Base-by-base conservation (phyloP, 2,329 filamentous ascomycete genomes). In the Stachybotrys echinatus region DNA sequence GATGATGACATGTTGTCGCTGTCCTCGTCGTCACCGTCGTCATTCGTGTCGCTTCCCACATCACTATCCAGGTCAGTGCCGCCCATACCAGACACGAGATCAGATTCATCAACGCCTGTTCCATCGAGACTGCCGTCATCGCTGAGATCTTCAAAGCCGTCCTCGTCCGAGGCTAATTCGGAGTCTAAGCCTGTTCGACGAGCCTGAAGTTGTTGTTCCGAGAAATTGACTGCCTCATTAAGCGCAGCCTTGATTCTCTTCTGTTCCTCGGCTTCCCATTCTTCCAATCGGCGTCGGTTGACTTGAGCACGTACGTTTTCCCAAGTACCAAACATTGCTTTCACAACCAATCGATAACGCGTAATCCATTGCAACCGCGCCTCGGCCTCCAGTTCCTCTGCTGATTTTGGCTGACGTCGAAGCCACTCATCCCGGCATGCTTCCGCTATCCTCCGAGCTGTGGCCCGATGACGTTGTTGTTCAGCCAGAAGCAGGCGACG, bases 301-400 rank as follows among this genome's bases (percentile, higher is more conserved):
- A 86, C 77, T 59, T 86, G 81, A 1, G 65, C 63, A 45, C 70
- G 79, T 12, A 85, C 81, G 58, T 85, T 86, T 23, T 85, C 83
- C 82, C 83, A 87, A 0, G 77, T 85, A 27, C 74, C 77, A 39
- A 66, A 67, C 39, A 84, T 55, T 18, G 72, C 74, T 55, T 68
- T 84, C 55, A 87, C 75, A 17, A 96, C 80, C 52, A 84, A 79
- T 53, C 83, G 89, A 65, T 94, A 95, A 23, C 83, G 80, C 43
- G 74, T 71, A 53, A 84, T 75, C 67, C 84, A 84, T 58, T 84
- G 76, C 21, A 85, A 83, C 48, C 80, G 77, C 51, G 88, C 84
- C 63, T 97, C 92, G 14, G 81, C 81, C 58, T 92, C 85, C 18
- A 96, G 78, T 64, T 97, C 87, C 61, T 96, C 90, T 2, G 80